A percentile compares a stretch with the other conserved stretches of the same genome.
phyloP scores from a whole-genome alignment of 768 basidiomycete species.

The Cubamyces sp. region DNA sequence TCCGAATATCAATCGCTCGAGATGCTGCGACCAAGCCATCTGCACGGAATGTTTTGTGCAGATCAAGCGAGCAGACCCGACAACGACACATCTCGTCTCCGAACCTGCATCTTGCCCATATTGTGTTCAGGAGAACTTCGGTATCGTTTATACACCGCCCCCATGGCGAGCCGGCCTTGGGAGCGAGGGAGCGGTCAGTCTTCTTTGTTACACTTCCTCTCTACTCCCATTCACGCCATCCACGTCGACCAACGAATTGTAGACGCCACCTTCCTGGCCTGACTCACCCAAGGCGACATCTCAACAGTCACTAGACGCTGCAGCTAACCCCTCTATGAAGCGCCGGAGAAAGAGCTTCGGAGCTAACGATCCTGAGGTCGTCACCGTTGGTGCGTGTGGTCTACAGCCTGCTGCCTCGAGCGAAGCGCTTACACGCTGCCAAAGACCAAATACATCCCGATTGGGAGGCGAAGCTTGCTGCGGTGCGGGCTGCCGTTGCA shows the following conservation, averaged over 20 bases:
- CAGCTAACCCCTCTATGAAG: conserved; percentile 42
- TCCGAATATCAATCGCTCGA: conserved; percentile 93
- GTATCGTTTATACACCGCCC: conserved; percentile 84
- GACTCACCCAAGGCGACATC: conserved; percentile 52
- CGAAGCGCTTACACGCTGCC: conserved; percentile 3
- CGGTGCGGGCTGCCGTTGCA: conserved; percentile 94
- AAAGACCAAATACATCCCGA: conserved; percentile 96
- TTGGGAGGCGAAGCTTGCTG: conserved; percentile 95
- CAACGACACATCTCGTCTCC: conserved; percentile 91
- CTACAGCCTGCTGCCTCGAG: not conserved
- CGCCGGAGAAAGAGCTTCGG: conserved; percentile 88
- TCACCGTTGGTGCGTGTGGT: conserved; percentile 75
- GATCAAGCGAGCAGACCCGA: conserved; percentile 96
- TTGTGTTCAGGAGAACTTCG: conserved; percentile 97
- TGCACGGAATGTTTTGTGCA: conserved; percentile 99
- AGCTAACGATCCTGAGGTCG: conserved; percentile 85
- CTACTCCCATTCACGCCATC: not conserved
- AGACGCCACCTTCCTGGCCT: conserved; percentile 52
- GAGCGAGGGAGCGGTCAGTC: conserved; percentile 69
- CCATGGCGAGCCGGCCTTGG: conserved; percentile 81
- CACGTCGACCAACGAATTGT: not conserved
- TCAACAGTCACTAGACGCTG: conserved; percentile 11
- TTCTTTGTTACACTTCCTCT: not conserved
- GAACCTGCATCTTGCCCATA: conserved; percentile 98
- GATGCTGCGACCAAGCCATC: conserved; percentile 98